Evolutionary conservation across 495 filamentous ascomycete genomes (phyloP).

Genomic region (Sabuloglossum arenarium): DNA sequence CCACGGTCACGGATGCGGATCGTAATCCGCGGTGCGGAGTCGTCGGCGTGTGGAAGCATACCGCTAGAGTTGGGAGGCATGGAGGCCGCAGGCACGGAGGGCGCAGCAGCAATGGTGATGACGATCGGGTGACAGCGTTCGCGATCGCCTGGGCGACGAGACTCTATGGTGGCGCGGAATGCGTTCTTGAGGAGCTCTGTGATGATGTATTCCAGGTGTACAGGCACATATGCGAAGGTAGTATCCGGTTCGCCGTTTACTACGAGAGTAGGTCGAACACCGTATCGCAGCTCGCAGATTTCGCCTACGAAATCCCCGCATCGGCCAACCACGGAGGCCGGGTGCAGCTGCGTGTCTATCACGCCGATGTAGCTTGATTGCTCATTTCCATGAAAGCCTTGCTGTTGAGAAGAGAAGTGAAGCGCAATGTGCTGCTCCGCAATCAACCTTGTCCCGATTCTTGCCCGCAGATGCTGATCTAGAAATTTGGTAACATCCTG

Average conservation of each 20-base stretch:
- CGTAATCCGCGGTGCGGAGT: conserved; percentile 58
- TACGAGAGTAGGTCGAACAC: conserved; percentile 58
- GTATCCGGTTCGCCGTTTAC: conserved; percentile 70
- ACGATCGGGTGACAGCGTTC: conserved; percentile 57
- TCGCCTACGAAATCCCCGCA: conserved; percentile 84
- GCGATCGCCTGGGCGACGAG: conserved; percentile 22
- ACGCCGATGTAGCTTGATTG: conserved; percentile 64
- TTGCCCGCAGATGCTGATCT: conserved; percentile 79
- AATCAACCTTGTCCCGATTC: conserved; percentile 84
- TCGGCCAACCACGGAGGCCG: conserved; percentile 52
- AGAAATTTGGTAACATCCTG: conserved; percentile 72
- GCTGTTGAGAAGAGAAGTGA: conserved; percentile 61
- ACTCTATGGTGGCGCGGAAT: conserved; percentile 81
- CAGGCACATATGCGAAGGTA: conserved; percentile 75
- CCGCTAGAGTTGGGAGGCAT: not conserved
- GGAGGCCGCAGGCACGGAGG: conserved; percentile 22
- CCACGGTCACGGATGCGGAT: conserved; percentile 92
- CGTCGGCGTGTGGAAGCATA: conserved; percentile 2
- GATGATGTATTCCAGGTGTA: conserved; percentile 90
- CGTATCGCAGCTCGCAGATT: conserved; percentile 91
- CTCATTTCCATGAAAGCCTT: conserved; percentile 13
- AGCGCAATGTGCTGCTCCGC: conserved; percentile 94
- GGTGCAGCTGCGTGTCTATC: conserved; percentile 79
- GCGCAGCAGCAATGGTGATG: conserved; percentile 78
- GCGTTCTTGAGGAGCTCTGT: conserved; percentile 94